Base-by-base conservation (phyloP, 495 filamentous ascomycete species). In the Aspergillus egyptiacus region DNA sequence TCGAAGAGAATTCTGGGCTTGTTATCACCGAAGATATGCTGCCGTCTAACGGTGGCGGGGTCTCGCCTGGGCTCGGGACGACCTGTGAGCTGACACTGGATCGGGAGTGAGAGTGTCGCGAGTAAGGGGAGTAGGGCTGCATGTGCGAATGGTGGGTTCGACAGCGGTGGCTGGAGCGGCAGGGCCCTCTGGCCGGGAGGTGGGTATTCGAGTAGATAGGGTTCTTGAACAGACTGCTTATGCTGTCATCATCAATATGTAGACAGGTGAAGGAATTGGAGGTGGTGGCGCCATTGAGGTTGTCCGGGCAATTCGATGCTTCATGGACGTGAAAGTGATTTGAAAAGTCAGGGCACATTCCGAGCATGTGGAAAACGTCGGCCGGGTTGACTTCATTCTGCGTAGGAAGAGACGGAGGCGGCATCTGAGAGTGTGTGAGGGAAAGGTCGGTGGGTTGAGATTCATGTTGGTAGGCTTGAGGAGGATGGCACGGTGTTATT, bases 51-150 rank as follows among this genome's bases (percentile, higher is more conserved):
- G 71, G 69, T n/a, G 71, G 71, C 23, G 71, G 67, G 0, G 67
- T 73, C 23, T 71, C 70, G 20, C 63, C 63, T 1, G 70, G 65
- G 42, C 67, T 73, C 10, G 68, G 66, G 7, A 66, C 33, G 27
- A 71, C 40, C 15, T 69, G 69, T 2, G 71, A 73, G 46, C 69
- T 74, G 17, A 72, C 50, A 25, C 71, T 72, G 7, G 66, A 68
- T 10, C 68, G 61, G 10, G 69, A 71, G 5, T 69, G 61, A 8
- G 69, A 71, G 5, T 69, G 67, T 27, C 69, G 68, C 1, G 71
- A 66, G 45, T 70, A 70, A 5, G 69, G 70, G 15, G 67, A 68
- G 42, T 71, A 72, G 15, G 62, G 67, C 14, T 60, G 57, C n/a
- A 46, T 44, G 38, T 74, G 69, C 6, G 57, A 34, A 53, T 68